Conservation (phyloP, 495 filamentous ascomycete genomes). For the Annulohypoxylon nitens region DNA sequence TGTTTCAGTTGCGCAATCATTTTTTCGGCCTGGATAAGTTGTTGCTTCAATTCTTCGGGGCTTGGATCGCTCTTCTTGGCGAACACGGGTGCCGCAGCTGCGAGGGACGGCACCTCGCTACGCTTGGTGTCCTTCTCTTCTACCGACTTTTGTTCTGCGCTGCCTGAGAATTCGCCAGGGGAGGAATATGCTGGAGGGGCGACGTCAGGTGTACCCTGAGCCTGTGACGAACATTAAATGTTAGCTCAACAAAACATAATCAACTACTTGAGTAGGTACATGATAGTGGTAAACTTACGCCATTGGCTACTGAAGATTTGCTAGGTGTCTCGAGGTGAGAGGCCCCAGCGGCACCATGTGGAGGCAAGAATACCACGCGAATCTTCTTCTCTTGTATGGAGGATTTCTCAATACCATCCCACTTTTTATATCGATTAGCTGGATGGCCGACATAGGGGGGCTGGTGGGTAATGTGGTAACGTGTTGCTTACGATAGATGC, state of each 20-base stretch:
- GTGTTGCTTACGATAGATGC: conserved; percentile 76
- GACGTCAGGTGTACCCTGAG: conserved; percentile 39
- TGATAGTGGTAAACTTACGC: conserved; percentile 33
- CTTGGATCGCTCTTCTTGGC: conserved; percentile 59
- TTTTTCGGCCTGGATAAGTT: conserved; percentile 81
- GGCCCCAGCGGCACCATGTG: conserved; percentile 59
- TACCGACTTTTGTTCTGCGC: conserved; percentile 57
- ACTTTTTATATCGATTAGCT: conserved; percentile 61
- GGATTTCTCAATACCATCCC: conserved; percentile 80
- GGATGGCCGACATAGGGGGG: conserved; percentile 1
- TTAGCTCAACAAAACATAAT: neutral
- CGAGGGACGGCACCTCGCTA: conserved; percentile 45
- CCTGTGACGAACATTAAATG: neutral
- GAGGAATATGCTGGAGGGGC: conserved; percentile 49
- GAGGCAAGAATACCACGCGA: conserved; percentile 84
- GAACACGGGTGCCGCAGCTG: conserved; percentile 58
- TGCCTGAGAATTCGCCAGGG: conserved; percentile 33
- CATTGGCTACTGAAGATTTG: conserved; percentile 41
- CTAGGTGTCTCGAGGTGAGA: conserved; percentile 39
- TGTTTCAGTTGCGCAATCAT: conserved; percentile 78
- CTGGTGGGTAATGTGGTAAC: neutral
- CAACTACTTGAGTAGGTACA: neutral
- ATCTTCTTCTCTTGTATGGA: conserved; percentile 94
- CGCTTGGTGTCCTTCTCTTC: conserved; percentile 53
- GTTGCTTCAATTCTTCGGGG: conserved; percentile 74